phyloP scores from a whole-genome alignment of 2,329 filamentous ascomycete species.

The Fusarium floridanum region DNA sequence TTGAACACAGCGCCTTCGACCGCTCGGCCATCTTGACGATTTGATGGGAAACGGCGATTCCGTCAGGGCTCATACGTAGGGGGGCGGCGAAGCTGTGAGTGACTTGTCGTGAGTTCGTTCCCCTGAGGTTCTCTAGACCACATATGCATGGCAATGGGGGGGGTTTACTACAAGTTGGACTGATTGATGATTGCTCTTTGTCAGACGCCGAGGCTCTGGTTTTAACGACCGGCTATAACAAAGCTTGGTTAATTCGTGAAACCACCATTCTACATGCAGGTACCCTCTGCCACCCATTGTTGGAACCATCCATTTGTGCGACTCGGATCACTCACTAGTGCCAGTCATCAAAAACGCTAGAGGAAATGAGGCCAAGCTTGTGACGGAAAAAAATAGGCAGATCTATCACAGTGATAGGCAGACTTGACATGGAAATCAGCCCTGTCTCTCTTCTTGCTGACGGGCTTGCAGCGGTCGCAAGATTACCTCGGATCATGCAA shows the following conservation, averaged over 20 bases:
- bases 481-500: conserved; percentile 19
- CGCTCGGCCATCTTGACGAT: conserved; percentile 1
- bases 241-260: neutral
- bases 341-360: neutral
- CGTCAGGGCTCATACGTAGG: neutral
- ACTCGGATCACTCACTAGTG: neutral
- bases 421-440: neutral
- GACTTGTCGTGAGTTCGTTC: neutral
- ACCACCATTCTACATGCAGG: neutral
- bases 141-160: neutral
- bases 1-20: conserved; percentile 3
- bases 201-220: neutral
- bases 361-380: conserved; percentile 5
- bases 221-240: neutral
- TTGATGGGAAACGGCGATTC: neutral
- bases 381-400: neutral
- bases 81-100: neutral
- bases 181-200: neutral
- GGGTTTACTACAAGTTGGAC: neutral
- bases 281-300: neutral
- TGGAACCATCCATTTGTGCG: neutral
- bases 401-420: neutral
- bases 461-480: conserved; percentile 15
- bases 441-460: conserved; percentile 13
- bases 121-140: neutral